Evolutionary conservation across 345 rosid species (phyloP), one percentile per base, ranked within the genome.

Genomic region (Brassica rapa): DNA sequence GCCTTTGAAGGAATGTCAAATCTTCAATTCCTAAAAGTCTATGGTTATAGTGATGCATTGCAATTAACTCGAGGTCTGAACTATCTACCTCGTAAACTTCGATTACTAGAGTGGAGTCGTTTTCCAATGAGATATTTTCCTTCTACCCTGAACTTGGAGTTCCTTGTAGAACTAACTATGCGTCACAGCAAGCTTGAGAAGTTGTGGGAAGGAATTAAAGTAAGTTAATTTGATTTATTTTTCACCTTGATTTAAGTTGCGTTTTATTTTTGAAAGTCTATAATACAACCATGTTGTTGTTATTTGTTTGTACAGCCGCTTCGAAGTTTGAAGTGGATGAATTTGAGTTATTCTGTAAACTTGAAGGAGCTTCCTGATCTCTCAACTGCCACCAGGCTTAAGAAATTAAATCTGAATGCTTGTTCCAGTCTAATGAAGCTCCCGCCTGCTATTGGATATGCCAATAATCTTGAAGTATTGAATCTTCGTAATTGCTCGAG

Each of bases 201-300:
- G 33, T 21, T 83, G 0, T 83, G 83, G 83, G 24, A 56, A 4
- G 66, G 71, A 67, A 32, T 2, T 6, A 70, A 67, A 66, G 83
- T 75, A 75, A 9, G 29, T 16, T 32, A 16, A 14, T n/a, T 49
- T 49, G 6, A 49, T 12, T 49, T 49, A 0, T 14, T 1, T 14
- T 12, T 49, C 2, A 19, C 21, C 21, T 19, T 19, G 21, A 19
- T 19, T 19, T 19, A 19, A 19, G 21, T 19, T 27, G 30, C 1
- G 30, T 27, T 27, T 27, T 27, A 27, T 27, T 27, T 27, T 27
- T 27, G 30, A 27, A 27, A 39, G 15, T 43, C 5, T 43, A 12
- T 43, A 43, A 43, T 1, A 39, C 46, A 39, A 43, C 16, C 55
- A 4, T 49, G 19, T 49, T 49, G 0, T 49, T 49, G 51, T 41